Base-by-base conservation (phyloP, 768 basidiomycete species). In the Cantharellus anzutake region DNA sequence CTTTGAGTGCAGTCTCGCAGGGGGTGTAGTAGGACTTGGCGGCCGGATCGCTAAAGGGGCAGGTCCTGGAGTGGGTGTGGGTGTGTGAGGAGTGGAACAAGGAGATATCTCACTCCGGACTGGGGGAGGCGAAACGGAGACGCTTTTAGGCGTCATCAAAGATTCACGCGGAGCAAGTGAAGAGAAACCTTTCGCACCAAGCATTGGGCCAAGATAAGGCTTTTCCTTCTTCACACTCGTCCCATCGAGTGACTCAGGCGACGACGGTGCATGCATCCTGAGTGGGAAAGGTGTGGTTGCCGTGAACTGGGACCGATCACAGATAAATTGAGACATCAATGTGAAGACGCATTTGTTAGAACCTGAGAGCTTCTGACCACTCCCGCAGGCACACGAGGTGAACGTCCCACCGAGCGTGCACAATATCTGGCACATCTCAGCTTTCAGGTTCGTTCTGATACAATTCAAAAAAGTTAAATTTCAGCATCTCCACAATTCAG, bases 351-450 rank as follows among this genome's bases (percentile, higher is more conserved):
- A 57, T 5, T 57, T 40, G 5, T 40, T 41, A 11, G 5, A 4
- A 4, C 7, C 40, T 5, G 35, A 7, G 35, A 7, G 38, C 35
- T 55, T 11, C 7, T 7, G 52, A 7, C 7, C 14, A 20, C 7
- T 7, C 56, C 56, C 39, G 34, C 56, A 57, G 11, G 56, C 56
- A 41, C 56, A 57, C 34, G 56, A 40, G 14, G 56, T 57, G 40
- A 57, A 41, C 11, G 56, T 57, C 7, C 56, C 56, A 11, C 34
- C 56, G 7, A 57, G 11, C 5, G 56, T 57, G 16, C 11, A 5
- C 7, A 57, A 40, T 11, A 57, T 57, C 40, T 57, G 34, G 14
- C 7, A 39, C 56, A 57, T 34, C 16, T 41, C 35, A 11, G 16
- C 34, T 41, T 57, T 57, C 5, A 57, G 5, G 7, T 41, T 5